Base-by-base conservation (phyloP, 139 green algal genomes). In the Asterochloris erici region DNA sequence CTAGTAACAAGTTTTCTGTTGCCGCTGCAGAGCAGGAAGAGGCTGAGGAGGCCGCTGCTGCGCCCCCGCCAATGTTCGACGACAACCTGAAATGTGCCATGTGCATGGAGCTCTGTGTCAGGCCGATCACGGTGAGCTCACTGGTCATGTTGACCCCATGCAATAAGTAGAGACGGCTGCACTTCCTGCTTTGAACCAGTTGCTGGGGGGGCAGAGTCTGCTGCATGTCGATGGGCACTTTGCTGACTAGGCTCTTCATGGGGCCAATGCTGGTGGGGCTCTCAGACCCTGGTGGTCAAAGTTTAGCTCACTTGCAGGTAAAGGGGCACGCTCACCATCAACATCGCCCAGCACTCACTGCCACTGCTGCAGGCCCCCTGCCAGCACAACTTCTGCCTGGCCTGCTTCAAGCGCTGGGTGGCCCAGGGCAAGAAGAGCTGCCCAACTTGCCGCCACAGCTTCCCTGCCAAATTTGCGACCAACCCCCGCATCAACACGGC, bases 301-400 rank as follows among this genome's bases (percentile, higher is more conserved):
- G 15, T 73, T 0, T 23, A 38, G 82, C 47, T 28, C 19, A 21
- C 62, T 85, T 10, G 61, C 63, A 75, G 66, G 66, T 24, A 9
- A 2, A 26, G 19, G 66, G 66, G 66, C 19, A 26, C 23, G 38
- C 38, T 6, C 38, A 54, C 38, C 38, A 54, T 54, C 38, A n/a
- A 54, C 38, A 54, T 54, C 38, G 38, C 2, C 66, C 19, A 26
- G 66, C 66, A 26, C 38, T 73, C 29, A 21, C 24, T 73, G 61
- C 29, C 16, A 47, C 27, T 84, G 29, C 63, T 82, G 77, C 92
- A 97, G 94, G 94, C 95, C 0, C 92, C 95, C 27, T 98, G 95
- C 90, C 95, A 98, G 85, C 95, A 98, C 91, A 98, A 98, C 87
- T 98, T 96, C 87, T 98, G 95, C 88, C 89, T 98, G n/a, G 90